These are phyloP conservation scores for Ichthyophonus hoferi DNA, from an alignment of 208 protist species.

Conservation along the genomic window DNA sequence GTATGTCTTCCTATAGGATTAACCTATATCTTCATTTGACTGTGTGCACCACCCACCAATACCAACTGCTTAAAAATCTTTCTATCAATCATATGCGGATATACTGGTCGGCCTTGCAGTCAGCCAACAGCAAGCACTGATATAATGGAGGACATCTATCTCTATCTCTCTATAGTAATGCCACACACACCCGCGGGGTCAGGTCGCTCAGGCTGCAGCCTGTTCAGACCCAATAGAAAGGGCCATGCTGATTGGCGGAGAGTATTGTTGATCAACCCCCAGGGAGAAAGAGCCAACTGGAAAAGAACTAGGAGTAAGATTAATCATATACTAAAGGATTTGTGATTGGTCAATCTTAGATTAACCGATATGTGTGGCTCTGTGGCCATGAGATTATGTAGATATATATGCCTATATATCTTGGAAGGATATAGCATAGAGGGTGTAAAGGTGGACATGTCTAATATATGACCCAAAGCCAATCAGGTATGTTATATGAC, in stretches of 20 bases:
- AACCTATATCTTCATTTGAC: not conserved
- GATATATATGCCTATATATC: too few relatives aligned
- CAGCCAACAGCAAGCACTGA: not conserved
- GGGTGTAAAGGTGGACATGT: too few relatives aligned
- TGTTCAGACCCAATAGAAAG: not conserved
- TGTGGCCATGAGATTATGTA: too few relatives aligned
- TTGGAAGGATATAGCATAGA: too few relatives aligned
- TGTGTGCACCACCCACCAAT: too few relatives aligned
- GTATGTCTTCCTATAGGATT: not conserved
- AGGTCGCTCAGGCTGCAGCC: not conserved
- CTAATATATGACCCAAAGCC: too few relatives aligned
- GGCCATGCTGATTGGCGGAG: not conserved
- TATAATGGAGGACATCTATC: not conserved
- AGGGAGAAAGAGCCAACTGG: not conserved
- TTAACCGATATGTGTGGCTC: too few relatives aligned
- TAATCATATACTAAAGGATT: too few relatives aligned
- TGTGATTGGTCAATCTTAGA: too few relatives aligned
- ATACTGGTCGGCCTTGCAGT: not conserved
- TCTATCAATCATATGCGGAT: not conserved
- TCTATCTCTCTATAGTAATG: not conserved
- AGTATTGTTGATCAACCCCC: not conserved
- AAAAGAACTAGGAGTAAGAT: too few relatives aligned
- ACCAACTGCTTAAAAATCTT: too few relatives aligned
- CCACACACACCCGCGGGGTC: not conserved
- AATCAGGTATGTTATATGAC: too few relatives aligned